Evolutionary conservation across 129 eudicot species (phyloP).

Genomic region (Scalesia atractyloides): DNA sequence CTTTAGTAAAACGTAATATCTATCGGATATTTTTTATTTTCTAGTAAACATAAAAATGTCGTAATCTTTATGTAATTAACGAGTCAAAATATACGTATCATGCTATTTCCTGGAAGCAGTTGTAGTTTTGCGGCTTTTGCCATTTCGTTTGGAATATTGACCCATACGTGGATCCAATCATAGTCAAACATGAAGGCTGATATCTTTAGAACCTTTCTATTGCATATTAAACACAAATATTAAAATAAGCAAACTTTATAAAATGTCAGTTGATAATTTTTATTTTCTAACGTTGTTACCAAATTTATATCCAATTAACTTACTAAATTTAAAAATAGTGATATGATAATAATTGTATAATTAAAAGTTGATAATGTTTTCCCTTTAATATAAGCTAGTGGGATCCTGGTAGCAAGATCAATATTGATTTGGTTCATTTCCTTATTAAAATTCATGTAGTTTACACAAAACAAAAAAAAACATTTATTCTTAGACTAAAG

Average conservation of each 20-base stretch:
- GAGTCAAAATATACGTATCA: not conserved
- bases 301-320: too few species aligned
- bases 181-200: slow-evolving; percentile 33
- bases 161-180: slow-evolving; percentile 21
- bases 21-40: not conserved
- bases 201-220: not conserved
- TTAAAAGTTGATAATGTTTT: too few species aligned
- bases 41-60: not conserved
- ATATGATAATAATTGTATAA: too few species aligned
- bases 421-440: too few species aligned
- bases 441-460: too few species aligned
- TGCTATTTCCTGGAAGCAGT: slow-evolving; percentile 21
- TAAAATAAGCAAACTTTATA: not conserved
- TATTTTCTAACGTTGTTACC: too few species aligned
- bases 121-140: slow-evolving; percentile 18
- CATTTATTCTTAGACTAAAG: too few species aligned
- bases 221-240: not conserved
- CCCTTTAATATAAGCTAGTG: too few species aligned
- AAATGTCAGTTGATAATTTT: too few species aligned
- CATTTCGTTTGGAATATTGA: slow-evolving; percentile 13
- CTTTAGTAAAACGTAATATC: slow-evolving; percentile 5
- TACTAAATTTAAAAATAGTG: too few species aligned
- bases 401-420: too few species aligned
- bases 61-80: not conserved
- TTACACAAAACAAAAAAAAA: too few species aligned